Evolutionary conservation across 1,139 yeast species (phyloP).

Genomic region (Meyerozyma elateridarum): DNA sequence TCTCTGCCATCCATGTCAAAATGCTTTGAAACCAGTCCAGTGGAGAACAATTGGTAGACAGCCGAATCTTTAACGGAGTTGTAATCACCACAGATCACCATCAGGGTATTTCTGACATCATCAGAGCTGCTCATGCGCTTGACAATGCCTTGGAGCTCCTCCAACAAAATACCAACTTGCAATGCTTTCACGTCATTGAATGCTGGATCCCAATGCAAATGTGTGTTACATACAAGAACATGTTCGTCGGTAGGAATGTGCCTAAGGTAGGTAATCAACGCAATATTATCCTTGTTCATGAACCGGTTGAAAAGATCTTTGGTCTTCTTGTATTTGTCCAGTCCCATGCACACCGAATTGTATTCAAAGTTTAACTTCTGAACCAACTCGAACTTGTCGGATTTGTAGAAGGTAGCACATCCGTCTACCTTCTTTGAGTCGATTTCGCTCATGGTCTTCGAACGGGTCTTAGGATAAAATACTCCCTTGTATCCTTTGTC

Average conservation of each 20-base stretch:
- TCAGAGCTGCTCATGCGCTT: conserved; percentile 49
- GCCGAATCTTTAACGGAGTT: conserved; percentile 87
- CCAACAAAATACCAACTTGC: conserved; percentile 88
- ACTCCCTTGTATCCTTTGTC: conserved; percentile 75
- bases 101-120: conserved; percentile 63
- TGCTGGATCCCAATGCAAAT: conserved; percentile 98
- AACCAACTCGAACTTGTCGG: conserved; percentile 61
- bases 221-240: conserved; percentile 80
- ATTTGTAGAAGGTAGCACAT: conserved; percentile 85
- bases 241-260: conserved; percentile 69
- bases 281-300: conserved; percentile 93
- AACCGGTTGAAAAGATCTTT: conserved; percentile 94
- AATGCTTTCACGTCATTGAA: conserved; percentile 93
- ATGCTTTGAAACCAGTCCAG: conserved; percentile 72
- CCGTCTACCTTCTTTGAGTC: conserved; percentile 95
- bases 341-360: conserved; percentile 81
- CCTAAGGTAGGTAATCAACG: conserved; percentile 73
- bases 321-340: conserved; percentile 85
- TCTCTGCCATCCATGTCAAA: conserved; percentile 79
- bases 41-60: conserved; percentile 82
- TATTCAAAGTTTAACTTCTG: conserved; percentile 79
- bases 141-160: conserved; percentile 68
- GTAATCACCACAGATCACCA: conserved; percentile 91
- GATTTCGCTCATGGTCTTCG: conserved; percentile 80
- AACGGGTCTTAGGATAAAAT: conserved; percentile 85